Conservation (phyloP, 495 filamentous ascomycete genomes). For the Cenococcum geophilum region DNA sequence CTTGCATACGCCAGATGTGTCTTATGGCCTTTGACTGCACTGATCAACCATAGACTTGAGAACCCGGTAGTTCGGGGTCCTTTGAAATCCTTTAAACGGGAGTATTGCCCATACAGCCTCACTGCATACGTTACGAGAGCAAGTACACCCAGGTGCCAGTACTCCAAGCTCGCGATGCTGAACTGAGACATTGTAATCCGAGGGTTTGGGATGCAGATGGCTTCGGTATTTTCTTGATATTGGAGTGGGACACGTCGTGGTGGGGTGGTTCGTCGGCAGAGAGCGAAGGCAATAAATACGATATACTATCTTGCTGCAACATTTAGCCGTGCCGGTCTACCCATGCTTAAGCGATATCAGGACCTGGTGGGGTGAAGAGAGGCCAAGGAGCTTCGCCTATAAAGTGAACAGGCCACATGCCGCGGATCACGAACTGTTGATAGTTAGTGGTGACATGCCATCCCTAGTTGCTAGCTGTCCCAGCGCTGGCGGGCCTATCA, state of each 20-base stretch:
- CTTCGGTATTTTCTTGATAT: too few relatives aligned
- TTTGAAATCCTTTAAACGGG: slow-evolving; percentile 9
- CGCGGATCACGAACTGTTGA: background rate
- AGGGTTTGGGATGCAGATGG: background rate
- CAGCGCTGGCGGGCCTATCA: too few relatives aligned
- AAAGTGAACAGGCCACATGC: background rate
- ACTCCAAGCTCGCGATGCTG: background rate
- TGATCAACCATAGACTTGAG: slow-evolving; percentile 3
- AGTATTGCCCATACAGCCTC: slow-evolving; percentile 1
- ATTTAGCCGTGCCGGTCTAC: background rate
- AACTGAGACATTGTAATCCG: background rate
- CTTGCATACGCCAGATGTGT: slow-evolving; percentile 1
- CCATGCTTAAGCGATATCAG: background rate
- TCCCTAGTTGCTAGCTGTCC: too few relatives aligned
- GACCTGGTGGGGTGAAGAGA: background rate
- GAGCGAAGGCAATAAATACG: background rate
- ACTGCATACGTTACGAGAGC: background rate
- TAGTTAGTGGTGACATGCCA: background rate
- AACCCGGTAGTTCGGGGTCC: background rate
- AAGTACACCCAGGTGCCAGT: background rate
- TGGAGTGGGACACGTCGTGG: background rate
- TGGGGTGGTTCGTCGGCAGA: background rate
- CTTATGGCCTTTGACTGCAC: background rate
- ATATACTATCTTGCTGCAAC: background rate
- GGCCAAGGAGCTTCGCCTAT: background rate